Evolutionary conservation across 257 asterid species (phyloP), one percentile per base, ranked within the genome.

Genomic region (Schizonepeta tenuifolia): DNA sequence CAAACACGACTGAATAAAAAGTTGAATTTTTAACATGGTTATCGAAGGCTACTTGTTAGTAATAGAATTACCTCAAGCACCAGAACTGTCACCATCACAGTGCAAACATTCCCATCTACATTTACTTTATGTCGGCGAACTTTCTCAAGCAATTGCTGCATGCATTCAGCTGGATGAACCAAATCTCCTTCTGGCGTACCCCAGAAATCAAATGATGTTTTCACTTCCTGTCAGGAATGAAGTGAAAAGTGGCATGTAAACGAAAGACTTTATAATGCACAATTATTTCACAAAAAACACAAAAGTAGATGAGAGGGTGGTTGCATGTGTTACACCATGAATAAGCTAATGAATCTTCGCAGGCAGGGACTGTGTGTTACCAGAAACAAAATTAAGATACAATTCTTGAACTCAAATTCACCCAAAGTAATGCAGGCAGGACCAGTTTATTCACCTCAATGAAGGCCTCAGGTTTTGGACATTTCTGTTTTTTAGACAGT

Each of bases 41-140:
- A 47, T 47, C 21, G 14, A 47, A 54, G 28, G 60, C 33, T 3
- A 9, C n/a, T 3, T 21, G 18, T 24, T 56, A 22, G 18, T 3
- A 20, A 64, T 13, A 22, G 41, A 55, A 28, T 7, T 87, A 95
- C 98, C 98, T 95, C 99, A 38, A 95, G 93, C 61, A 90, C 97
- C 82, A 95, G 83, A 79, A 88, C 78, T 7, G 99, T 95, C 57
- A 95, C 98, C 96, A 95, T 88, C 33, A 87, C 99, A 15, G 99
- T 89, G 88, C 96, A 87, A 60, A 95, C 96, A 67, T 92, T 95
- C 82, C 99, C 98, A 83, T 95, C 99, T n/a, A 92, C 78, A 67
- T 95, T 95, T 46, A 95, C 98, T 88, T 74, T 85, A 70, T 94
- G 96, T 46, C 83, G 97, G 75, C 98, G 81, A 54, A 94, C 97